Conservation (phyloP, 2,329 filamentous ascomycete genomes). For the Hypomyces rosellus region DNA sequence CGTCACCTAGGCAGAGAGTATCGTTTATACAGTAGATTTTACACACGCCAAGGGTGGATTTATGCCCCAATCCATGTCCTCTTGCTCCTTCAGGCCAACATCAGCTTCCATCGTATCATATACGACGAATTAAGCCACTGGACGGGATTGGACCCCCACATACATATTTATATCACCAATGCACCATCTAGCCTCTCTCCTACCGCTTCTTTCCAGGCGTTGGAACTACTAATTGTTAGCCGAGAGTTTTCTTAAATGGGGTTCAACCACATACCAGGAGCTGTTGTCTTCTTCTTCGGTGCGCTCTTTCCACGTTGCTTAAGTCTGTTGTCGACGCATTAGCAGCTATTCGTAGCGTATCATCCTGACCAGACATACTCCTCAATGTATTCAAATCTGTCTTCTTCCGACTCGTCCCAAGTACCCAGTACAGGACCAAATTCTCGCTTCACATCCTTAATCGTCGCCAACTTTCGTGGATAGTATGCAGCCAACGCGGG, state of each 20-base stretch:
- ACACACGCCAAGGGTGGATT: too few relatives aligned
- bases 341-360: slow-evolving; percentile 18
- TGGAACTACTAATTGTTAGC: slow-evolving; percentile 19
- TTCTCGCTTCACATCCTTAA: slow-evolving; percentile 65
- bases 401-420: slow-evolving; percentile 70
- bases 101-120: too few relatives aligned
- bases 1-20: too few relatives aligned
- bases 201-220: slow-evolving; percentile 27
- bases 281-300: slow-evolving; percentile 77
- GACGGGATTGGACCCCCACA: background rate
- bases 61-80: too few relatives aligned
- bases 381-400: slow-evolving; percentile 69
- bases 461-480: slow-evolving; percentile 64
- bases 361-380: slow-evolving; percentile 39
- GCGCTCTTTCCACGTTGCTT: slow-evolving; percentile 79
- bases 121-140: too few relatives aligned
- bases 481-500: slow-evolving; percentile 83
- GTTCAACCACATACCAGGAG: slow-evolving; percentile 27
- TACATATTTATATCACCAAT: background rate
- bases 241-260: background rate
- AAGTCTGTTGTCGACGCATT: slow-evolving; percentile 42
- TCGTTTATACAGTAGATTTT: too few relatives aligned
- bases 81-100: too few relatives aligned
- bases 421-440: slow-evolving; percentile 62
- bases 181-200: background rate